Conservation (phyloP, 352 stramenopile genomes). For the Pythium sp. region DNA sequence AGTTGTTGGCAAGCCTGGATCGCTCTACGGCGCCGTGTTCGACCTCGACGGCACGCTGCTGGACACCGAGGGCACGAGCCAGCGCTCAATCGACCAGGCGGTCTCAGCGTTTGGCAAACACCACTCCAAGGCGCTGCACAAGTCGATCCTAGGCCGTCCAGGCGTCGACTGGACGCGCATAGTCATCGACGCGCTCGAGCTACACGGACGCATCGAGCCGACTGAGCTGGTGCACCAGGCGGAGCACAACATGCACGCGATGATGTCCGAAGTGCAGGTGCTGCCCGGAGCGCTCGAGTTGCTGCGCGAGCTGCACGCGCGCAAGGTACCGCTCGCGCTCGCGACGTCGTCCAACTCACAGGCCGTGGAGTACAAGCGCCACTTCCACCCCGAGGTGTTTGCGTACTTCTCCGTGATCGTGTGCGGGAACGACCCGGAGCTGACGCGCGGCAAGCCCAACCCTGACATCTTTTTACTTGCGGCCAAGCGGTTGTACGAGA, state of each 20-base stretch:
- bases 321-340: slow-evolving; percentile 56
- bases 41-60: slow-evolving; percentile 83
- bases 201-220: slow-evolving; percentile 42
- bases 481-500: slow-evolving; percentile 49
- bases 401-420: slow-evolving; percentile 73
- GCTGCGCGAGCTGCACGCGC: slow-evolving; percentile 42
- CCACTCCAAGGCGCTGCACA: slow-evolving; percentile 65
- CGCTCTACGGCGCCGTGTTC: slow-evolving; percentile 56
- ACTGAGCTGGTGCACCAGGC: slow-evolving; percentile 56
- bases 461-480: slow-evolving; percentile 81
- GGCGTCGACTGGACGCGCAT: slow-evolving; percentile 70
- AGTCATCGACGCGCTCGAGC: slow-evolving; percentile 51
- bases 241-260: slow-evolving; percentile 53
- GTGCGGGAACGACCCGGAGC: slow-evolving; percentile 63
- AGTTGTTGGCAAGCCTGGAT: not conserved
- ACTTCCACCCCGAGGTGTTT: slow-evolving; percentile 69
- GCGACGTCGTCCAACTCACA: slow-evolving; percentile 67
- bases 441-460: slow-evolving; percentile 70
- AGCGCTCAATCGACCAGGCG: slow-evolving; percentile 52
- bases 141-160: slow-evolving; percentile 68
- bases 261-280: slow-evolving; percentile 51
- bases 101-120: slow-evolving; percentile 48
- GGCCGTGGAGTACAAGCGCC: slow-evolving; percentile 67
- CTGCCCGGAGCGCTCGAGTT: slow-evolving; percentile 53
- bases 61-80: slow-evolving; percentile 76